These are phyloP conservation scores for Magnaporthiopsis incrustans DNA, from an alignment of 2,329 filamentous ascomycete genomes.

Conservation along the genomic window DNA sequence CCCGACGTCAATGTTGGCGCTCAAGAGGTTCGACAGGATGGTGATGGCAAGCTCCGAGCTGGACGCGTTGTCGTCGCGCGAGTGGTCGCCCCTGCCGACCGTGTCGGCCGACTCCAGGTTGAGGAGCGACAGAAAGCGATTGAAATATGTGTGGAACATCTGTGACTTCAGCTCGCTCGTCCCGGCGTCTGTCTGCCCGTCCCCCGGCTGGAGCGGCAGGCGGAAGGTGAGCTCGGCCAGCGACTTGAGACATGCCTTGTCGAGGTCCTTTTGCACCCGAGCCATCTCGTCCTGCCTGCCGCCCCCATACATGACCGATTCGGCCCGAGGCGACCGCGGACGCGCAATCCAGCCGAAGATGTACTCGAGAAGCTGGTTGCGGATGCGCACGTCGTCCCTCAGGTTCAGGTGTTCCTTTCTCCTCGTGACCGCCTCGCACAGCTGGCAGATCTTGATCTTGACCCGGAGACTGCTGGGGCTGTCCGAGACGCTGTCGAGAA, in stretches of 20 bases:
- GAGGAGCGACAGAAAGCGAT: slow-evolving; percentile 57
- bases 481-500: slow-evolving; percentile 51
- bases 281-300: slow-evolving; percentile 47
- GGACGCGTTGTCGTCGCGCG: slow-evolving; percentile 45
- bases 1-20: slow-evolving; percentile 64
- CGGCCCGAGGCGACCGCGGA: slow-evolving; percentile 42
- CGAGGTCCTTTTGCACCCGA: slow-evolving; percentile 56
- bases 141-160: slow-evolving; percentile 66
- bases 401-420: slow-evolving; percentile 62
- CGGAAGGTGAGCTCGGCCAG: slow-evolving; percentile 60
- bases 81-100: slow-evolving; percentile 30
- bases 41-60: slow-evolving; percentile 57
- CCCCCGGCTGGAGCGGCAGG: slow-evolving; percentile 56
- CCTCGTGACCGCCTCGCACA: slow-evolving; percentile 56
- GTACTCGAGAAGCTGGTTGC: slow-evolving; percentile 60
- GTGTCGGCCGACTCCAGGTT: slow-evolving; percentile 46
- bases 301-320: slow-evolving; percentile 28
- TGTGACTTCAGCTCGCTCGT: slow-evolving; percentile 62
- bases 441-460: slow-evolving; percentile 61
- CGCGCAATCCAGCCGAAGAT: slow-evolving; percentile 62
- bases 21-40: slow-evolving; percentile 60
- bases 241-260: slow-evolving; percentile 56
- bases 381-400: slow-evolving; percentile 59
- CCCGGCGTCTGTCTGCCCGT: slow-evolving; percentile 57
- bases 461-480: slow-evolving; percentile 49